A percentile compares a stretch with the other conserved stretches of the same genome.
Evolutionary conservation across 306 rosid species (phyloP).

Genomic region (Casuarina glauca): DNA sequence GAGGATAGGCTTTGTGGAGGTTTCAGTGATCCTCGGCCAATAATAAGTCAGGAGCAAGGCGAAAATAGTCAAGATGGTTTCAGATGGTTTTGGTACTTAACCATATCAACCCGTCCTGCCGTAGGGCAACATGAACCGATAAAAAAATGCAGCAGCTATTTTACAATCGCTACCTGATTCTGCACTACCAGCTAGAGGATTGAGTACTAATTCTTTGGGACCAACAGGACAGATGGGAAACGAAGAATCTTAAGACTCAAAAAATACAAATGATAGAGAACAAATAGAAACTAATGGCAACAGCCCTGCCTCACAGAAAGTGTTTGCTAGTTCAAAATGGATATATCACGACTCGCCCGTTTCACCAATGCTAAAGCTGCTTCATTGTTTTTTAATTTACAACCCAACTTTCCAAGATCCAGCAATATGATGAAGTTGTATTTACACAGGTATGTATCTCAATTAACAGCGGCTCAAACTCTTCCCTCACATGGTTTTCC

Average conservation of each 20-base stretch:
- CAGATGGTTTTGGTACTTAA: no score
- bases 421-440: constrained; percentile 10
- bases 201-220: background rate
- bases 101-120: no score
- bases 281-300: background rate
- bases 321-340: background rate
- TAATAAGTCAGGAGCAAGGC: no score
- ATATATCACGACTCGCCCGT: background rate
- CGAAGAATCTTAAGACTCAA: background rate
- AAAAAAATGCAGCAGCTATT: background rate
- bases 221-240: background rate
- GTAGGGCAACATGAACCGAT: no score
- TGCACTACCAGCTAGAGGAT: background rate
- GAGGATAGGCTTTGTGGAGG: no score
- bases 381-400: constrained; percentile 23
- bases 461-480: constrained; percentile 11
- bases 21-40: no score
- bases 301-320: background rate
- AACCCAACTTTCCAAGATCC: constrained; percentile 25
- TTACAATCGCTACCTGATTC: background rate
- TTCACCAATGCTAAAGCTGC: constrained; percentile 22
- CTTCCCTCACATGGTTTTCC: constrained; percentile 23
- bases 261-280: background rate
- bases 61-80: no score
- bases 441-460: constrained; percentile 20